Conservation (phyloP, 2,329 filamentous ascomycete genomes). For the Emericellopsis atlantica region DNA sequence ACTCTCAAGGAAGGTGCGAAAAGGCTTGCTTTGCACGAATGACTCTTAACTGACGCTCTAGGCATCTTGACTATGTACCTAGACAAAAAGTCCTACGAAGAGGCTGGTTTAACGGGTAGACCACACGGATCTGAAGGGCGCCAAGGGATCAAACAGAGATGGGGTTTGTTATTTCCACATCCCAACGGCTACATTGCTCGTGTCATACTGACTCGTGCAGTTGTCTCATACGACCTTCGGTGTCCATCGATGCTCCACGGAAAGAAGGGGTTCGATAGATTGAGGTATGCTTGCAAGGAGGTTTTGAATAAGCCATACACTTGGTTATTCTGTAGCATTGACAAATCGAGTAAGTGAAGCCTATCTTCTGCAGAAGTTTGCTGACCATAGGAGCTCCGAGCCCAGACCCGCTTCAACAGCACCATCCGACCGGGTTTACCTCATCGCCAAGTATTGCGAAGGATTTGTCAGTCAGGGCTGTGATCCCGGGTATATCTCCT, state of each 20-base stretch:
- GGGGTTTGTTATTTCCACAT: constrained; percentile 38
- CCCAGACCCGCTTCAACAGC: constrained; percentile 34
- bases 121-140: constrained; percentile 46
- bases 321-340: constrained; percentile 68
- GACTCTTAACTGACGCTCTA: constrained; percentile 13
- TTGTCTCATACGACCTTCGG: constrained; percentile 65
- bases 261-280: constrained; percentile 69
- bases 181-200: not conserved
- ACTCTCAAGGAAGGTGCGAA: constrained; percentile 51
- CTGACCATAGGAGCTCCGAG: constrained; percentile 20
- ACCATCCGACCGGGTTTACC: constrained; percentile 29
- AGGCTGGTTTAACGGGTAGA: constrained; percentile 66
- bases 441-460: constrained; percentile 11
- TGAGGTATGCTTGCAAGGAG: constrained; percentile 68
- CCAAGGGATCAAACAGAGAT: constrained; percentile 54
- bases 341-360: constrained; percentile 10
- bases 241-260: constrained; percentile 67
- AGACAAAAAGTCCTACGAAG: constrained; percentile 71
- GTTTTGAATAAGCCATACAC: constrained; percentile 54
- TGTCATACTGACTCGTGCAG: constrained; percentile 25
- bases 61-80: constrained; percentile 65
- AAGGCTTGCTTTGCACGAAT: not conserved
- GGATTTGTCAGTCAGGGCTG: constrained; percentile 8
- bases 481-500: constrained; percentile 11
- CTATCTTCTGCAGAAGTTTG: too few species aligned